Evolutionary conservation across 2,329 filamentous ascomycete genomes (phyloP).

Genomic region (Myotisia sp.): DNA sequence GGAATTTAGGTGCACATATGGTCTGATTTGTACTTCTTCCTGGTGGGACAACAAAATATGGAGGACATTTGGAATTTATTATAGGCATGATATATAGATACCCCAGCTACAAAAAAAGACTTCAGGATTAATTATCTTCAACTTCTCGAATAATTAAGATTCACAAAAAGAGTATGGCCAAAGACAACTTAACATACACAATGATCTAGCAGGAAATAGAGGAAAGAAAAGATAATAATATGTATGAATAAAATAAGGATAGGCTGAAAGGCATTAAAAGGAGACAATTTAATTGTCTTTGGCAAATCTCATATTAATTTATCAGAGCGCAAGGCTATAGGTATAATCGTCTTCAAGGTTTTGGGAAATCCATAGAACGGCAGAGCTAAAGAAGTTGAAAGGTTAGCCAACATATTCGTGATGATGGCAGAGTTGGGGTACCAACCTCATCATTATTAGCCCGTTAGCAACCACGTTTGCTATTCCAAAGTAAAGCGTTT

Average conservation of each 20-base stretch:
- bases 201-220: background rate
- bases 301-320: background rate
- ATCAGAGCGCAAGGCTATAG: constrained; percentile 50
- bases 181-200: too few relatives aligned
- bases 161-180: too few relatives aligned
- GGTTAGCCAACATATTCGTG: background rate
- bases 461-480: constrained; percentile 52
- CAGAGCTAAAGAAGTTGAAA: constrained; percentile 38
- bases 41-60: too few relatives aligned
- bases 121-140: too few relatives aligned
- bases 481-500: constrained; percentile 52
- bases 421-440: background rate
- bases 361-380: constrained; percentile 55
- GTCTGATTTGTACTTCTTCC: too few relatives aligned
- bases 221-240: background rate
- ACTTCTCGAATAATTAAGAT: too few relatives aligned
- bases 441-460: constrained; percentile 53
- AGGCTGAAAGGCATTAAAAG: too few relatives aligned
- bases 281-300: too few relatives aligned
- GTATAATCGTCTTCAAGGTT: constrained; percentile 62
- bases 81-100: too few relatives aligned
- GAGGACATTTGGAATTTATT: too few relatives aligned
- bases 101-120: too few relatives aligned
- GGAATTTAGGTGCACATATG: too few relatives aligned
- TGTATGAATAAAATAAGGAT: constrained; percentile 1